Base-by-base conservation (phyloP, 257 asterid genomes). In the Catharanthus roseus region DNA sequence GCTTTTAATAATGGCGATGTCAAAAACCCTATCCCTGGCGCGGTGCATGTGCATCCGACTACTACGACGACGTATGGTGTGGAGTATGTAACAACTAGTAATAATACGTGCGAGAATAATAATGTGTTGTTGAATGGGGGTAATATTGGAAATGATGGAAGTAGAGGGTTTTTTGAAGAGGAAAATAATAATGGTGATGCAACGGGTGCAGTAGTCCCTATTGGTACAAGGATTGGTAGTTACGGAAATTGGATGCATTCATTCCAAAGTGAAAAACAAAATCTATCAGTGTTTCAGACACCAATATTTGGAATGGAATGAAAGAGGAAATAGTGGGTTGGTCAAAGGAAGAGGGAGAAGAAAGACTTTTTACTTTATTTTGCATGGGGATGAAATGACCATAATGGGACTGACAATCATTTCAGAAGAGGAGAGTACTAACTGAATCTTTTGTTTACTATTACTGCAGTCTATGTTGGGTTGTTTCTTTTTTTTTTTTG, bases 251-350 rank as follows among this genome's bases (percentile, higher is more conserved):
- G 88, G 96, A 57, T 73, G 26, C 83, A 72, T 75, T 60, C 83
- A 38, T 83, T 78, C 65, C 85, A 82, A 58, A 33, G 77, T 23
- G 82, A 67, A 64, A 88, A 84, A 56, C 68, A 53, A 39, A 80
- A 64, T 58, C 77, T 82, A 53, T 75, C 87, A 28, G 79, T 79
- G 47, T 78, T 72, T 41, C 89, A 86, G 76, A 78, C 79, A 18
- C 83, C 88, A 19, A 77, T 85, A 24, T 85, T 81, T 72, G 86
- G 88, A 24, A 78, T 83, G 78, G 87, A 85, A 75, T 85, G 83
- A 86, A 29, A 23, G 9, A 66, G 3, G 19, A 56, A 71, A 44
- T 42, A 80, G 84, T 85, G 90, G 84, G 54, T 53, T 84, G 90
- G 95, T 86, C 95, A 86, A 88, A 85, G 56, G 66, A 31, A 36